phyloP scores from a whole-genome alignment of 1,139 yeast species.

The Suhomyces anneliseae region DNA sequence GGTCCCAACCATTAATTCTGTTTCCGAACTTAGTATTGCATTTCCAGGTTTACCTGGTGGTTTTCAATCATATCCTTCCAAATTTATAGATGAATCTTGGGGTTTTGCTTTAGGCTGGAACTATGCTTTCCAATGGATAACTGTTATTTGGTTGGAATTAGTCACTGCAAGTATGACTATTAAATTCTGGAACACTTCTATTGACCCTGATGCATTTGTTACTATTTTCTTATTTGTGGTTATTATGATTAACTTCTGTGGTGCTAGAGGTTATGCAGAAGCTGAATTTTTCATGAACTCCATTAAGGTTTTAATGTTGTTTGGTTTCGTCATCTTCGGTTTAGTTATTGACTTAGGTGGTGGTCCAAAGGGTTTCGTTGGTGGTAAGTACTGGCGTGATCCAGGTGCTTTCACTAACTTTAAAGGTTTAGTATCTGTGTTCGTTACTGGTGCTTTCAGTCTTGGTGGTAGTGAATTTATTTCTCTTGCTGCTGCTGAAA shows the following conservation, averaged over 20 bases:
- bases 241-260: slow-evolving; percentile 25
- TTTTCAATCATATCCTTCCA: slow-evolving; percentile 34
- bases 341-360: slow-evolving; percentile 32
- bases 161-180: slow-evolving; percentile 40
- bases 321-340: slow-evolving; percentile 32
- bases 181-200: slow-evolving; percentile 30
- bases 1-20: slow-evolving; percentile 37
- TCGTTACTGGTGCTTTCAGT: slow-evolving; percentile 40
- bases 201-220: slow-evolving; percentile 32
- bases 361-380: slow-evolving; percentile 24
- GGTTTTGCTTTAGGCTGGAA: slow-evolving; percentile 43
- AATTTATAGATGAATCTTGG: slow-evolving; percentile 35
- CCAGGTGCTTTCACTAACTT: slow-evolving; percentile 34
- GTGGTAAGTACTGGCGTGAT: slow-evolving; percentile 32
- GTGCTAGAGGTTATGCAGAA: slow-evolving; percentile 33
- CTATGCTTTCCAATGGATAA: slow-evolving; percentile 37
- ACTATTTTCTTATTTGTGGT: slow-evolving; percentile 29
- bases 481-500: slow-evolving; percentile 26
- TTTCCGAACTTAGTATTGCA: slow-evolving; percentile 37
- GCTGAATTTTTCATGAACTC: slow-evolving; percentile 31
- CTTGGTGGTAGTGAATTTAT: slow-evolving; percentile 36
- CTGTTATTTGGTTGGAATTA: slow-evolving; percentile 36
- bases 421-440: slow-evolving; percentile 42
- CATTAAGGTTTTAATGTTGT: slow-evolving; percentile 21
- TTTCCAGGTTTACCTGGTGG: slow-evolving; percentile 35